Evolutionary conservation across 805 yeast species (phyloP).

Genomic region (Kluyveromyces lactis): DNA sequence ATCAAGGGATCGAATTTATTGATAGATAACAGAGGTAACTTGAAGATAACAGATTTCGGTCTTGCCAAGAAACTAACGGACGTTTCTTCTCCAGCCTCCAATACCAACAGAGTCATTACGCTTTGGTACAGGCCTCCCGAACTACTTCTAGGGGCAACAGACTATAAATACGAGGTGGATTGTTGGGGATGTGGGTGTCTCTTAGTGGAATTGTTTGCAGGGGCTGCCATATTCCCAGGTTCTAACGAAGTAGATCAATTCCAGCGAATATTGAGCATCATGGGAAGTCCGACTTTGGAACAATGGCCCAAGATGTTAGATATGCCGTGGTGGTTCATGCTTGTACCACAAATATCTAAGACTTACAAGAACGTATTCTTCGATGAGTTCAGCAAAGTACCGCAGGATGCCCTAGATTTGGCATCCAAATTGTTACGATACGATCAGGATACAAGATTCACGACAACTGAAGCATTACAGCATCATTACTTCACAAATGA

Average conservation of each 20-base stretch:
- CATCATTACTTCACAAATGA: slow-evolving; percentile 65
- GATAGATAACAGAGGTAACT: slow-evolving; percentile 49
- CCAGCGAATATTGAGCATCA: slow-evolving; percentile 60
- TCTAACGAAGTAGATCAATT: slow-evolving; percentile 82
- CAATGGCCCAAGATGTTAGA: slow-evolving; percentile 73
- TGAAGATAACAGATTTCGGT: slow-evolving; percentile 78
- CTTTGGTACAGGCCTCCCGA: slow-evolving; percentile 98
- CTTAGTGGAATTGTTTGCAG: slow-evolving; percentile 69
- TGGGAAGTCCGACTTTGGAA: slow-evolving; percentile 76
- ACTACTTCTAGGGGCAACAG: slow-evolving; percentile 79
- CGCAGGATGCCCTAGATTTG: slow-evolving; percentile 48
- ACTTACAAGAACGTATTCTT: slow-evolving; percentile 30
- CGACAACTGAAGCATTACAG: slow-evolving; percentile 60
- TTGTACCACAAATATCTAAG: slow-evolving; percentile 44
- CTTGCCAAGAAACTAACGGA: slow-evolving; percentile 69
- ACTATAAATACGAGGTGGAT: slow-evolving; percentile 85
- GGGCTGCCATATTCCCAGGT: slow-evolving; percentile 77
- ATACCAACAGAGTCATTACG: slow-evolving; percentile 92
- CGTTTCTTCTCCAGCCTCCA: slow-evolving; percentile 48
- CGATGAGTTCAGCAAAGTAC: slow-evolving; percentile 35
- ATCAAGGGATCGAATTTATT: slow-evolving; percentile 75
- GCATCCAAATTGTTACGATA: slow-evolving; percentile 55
- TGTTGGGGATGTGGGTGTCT: slow-evolving; percentile 97
- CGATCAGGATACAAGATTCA: slow-evolving; percentile 60
- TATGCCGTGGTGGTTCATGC: slow-evolving; percentile 89